A percentile compares a stretch with the other conserved stretches of the same genome.
Conservation (phyloP, 352 stramenopile genomes). For the Aphanomyces astaci region DNA sequence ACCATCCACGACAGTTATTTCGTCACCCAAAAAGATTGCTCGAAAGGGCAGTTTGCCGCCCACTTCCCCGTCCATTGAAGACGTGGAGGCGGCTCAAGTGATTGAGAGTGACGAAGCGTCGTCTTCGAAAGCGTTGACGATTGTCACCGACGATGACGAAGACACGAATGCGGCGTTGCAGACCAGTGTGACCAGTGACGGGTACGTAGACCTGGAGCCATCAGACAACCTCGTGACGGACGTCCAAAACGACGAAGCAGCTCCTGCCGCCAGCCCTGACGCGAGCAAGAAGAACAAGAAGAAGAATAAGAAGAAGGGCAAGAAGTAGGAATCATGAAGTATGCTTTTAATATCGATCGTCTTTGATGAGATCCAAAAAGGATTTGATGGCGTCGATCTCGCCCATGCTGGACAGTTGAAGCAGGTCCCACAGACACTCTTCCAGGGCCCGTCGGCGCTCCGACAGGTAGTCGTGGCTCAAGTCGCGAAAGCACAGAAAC, state of each 20-base stretch:
- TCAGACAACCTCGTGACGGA: not conserved
- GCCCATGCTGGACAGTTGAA: slow-evolving; percentile 1
- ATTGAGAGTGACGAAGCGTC: not conserved
- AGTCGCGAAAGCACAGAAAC: slow-evolving; percentile 15
- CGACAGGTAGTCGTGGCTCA: slow-evolving; percentile 13
- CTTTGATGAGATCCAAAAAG: not conserved
- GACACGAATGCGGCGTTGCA: not conserved
- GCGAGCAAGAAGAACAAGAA: slow-evolving; percentile 8
- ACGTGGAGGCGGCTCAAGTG: not conserved
- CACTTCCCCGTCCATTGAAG: not conserved
- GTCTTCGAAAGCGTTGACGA: not conserved
- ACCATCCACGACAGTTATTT: not conserved
- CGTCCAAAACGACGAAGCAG: not conserved
- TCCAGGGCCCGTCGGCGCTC: not conserved
- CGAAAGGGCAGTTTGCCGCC: slow-evolving; percentile 11
- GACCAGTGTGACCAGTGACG: slow-evolving; percentile 11
- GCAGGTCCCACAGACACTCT: slow-evolving; percentile 7
- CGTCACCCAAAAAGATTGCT: slow-evolving; percentile 7
- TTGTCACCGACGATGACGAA: not conserved
- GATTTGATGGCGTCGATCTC: slow-evolving; percentile 1
- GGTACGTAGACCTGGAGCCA: not conserved
- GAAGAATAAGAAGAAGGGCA: slow-evolving; percentile 23
- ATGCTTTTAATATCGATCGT: not conserved
- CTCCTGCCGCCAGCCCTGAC: not conserved
- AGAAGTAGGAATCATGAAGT: not conserved